phyloP scores from a whole-genome alignment of 208 protist species.

The Trypanosoma lewisi region DNA sequence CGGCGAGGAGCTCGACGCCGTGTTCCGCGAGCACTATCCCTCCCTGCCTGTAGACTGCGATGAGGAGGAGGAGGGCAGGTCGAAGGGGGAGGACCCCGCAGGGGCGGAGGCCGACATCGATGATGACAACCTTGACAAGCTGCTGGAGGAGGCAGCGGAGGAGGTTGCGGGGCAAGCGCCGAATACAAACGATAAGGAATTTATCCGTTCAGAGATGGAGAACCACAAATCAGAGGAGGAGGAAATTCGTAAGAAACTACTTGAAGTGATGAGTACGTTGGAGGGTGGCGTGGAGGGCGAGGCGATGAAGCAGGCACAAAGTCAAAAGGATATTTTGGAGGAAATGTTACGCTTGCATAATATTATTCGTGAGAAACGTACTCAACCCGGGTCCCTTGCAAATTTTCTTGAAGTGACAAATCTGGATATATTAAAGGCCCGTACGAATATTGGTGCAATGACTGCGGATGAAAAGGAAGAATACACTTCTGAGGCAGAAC shows the following conservation, averaged over 20 bases:
- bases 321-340: slow-evolving; percentile 59
- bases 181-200: slow-evolving; percentile 40
- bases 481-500: slow-evolving; percentile 72
- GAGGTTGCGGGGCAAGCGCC: slow-evolving; percentile 37
- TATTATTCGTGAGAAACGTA: slow-evolving; percentile 63
- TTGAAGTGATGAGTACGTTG: slow-evolving; percentile 38
- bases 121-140: slow-evolving; percentile 62
- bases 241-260: slow-evolving; percentile 65
- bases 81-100: slow-evolving; percentile 24
- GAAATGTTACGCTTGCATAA: slow-evolving; percentile 78
- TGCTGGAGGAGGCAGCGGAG: slow-evolving; percentile 76
- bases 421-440: slow-evolving; percentile 78
- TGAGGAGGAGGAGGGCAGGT: slow-evolving; percentile 6
- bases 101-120: slow-evolving; percentile 7
- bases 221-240: slow-evolving; percentile 69
- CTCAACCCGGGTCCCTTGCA: slow-evolving; percentile 51
- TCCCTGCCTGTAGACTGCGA: slow-evolving; percentile 31
- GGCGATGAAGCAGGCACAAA: slow-evolving; percentile 28
- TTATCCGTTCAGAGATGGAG: slow-evolving; percentile 73
- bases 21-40: slow-evolving; percentile 72
- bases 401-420: slow-evolving; percentile 62
- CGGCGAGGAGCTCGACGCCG: slow-evolving; percentile 49
- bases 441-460: slow-evolving; percentile 74
- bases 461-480: slow-evolving; percentile 63
- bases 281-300: slow-evolving; percentile 29